Evolutionary conservation across 371 early-diverging fungal genomes (phyloP), one percentile per base, ranked within the genome.

Genomic region (Catenaria anguillulae): DNA sequence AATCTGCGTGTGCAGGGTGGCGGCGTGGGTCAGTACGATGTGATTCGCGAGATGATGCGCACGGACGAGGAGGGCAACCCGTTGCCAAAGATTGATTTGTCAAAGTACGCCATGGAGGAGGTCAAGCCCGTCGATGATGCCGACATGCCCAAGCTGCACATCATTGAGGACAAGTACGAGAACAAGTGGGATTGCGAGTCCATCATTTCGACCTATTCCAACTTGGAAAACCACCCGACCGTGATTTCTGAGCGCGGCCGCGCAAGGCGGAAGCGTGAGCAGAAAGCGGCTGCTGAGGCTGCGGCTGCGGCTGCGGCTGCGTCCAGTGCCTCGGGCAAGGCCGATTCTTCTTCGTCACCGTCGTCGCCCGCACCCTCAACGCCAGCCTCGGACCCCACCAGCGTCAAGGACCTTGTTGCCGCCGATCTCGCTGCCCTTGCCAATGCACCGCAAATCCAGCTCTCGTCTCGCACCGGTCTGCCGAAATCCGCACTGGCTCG

Each of bases 181-280:
- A 33, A 65, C 81, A 31, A 35, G 19, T 90, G 90, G 90, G 90
- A 90, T 76, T 82, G 82, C 63, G 83, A 90, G 71, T 78, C 82
- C 26, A 78, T 90, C 37, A 68, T 90, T 37, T 82, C 84, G 35
- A 89, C 89, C 10, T 90, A 88, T 65, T 86, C 88, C 42, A 88
- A 87, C 68, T 70, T 88, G 54, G 87, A 90, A 60, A 90, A 90
- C 35, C 42, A 40, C 12, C 60, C 60, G 35, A 36, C n/a, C 35
- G 31, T 50, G 29, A 58, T 58, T 24, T 58, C 42, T 34, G 58
- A 58, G 36, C 40, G 40, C 36, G 40, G 58, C 15, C 58, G 58
- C 24, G 8, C 12, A 10, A 6, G 58, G 2, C 8, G 17, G 17
- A 12, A 12, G 24, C 24, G 24, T 17, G 35, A 34, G 58, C 10